These are phyloP conservation scores for Endotrypanum monterogeii DNA, from an alignment of 208 protist species.

Conservation along the genomic window DNA sequence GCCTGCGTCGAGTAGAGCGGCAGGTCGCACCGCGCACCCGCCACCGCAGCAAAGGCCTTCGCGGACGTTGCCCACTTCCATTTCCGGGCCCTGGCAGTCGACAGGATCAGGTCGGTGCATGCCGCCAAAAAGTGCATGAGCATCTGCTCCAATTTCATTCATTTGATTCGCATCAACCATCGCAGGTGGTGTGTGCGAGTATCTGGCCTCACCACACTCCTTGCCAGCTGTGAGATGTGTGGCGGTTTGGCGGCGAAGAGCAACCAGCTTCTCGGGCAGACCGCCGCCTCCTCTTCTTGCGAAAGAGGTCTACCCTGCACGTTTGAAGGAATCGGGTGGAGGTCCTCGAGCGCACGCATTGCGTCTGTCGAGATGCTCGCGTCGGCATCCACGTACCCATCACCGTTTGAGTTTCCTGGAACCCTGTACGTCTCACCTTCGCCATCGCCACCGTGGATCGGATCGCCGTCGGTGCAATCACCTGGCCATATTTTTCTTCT, in stretches of 20 bases:
- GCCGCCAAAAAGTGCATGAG: slow-evolving; percentile 6
- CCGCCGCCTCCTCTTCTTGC: too few species aligned
- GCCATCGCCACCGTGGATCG: too few species aligned
- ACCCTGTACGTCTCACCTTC: too few species aligned
- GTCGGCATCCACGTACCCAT: too few species aligned
- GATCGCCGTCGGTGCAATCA: too few species aligned
- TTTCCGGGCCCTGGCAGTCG: slow-evolving; percentile 8
- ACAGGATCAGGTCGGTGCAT: slow-evolving; percentile 19
- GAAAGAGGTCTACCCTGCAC: too few species aligned
- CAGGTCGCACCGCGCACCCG: slow-evolving; percentile 14
- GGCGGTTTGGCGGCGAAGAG: slow-evolving; percentile 5
- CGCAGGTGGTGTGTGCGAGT: slow-evolving; percentile 10
- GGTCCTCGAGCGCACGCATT: too few species aligned
- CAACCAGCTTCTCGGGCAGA: slow-evolving; percentile 7
- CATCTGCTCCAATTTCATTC: slow-evolving; percentile 4
- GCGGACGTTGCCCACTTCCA: slow-evolving; percentile 21
- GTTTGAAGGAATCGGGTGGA: too few species aligned
- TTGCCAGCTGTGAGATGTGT: slow-evolving; percentile 12
- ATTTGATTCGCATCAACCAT: slow-evolving; percentile 11
- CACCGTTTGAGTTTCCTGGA: too few species aligned
- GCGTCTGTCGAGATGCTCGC: too few species aligned
- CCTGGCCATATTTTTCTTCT: too few species aligned
- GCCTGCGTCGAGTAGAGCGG: slow-evolving; percentile 18
- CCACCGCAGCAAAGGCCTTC: slow-evolving; percentile 17
- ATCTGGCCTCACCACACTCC: slow-evolving; percentile 8